Evolutionary conservation across 441 rosid species (phyloP), one percentile per base, ranked within the genome.

Genomic region (Brassica balearica): DNA sequence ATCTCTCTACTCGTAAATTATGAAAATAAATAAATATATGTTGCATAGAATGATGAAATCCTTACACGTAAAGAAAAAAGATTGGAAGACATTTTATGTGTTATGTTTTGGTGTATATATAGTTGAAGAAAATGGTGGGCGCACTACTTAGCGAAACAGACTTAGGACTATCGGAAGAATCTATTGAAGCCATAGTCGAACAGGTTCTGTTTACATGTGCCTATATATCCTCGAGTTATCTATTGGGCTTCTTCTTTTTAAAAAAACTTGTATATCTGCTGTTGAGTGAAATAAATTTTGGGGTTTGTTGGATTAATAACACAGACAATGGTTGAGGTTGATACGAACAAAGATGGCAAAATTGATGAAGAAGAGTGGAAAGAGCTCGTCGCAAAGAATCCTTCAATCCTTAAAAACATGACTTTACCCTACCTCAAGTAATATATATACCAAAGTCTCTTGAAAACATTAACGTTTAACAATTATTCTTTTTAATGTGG

Each of bases 321-420:
- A 56, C 85, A 92, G 95, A 89, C 96, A 43, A 82, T 91, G 81
- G 22, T 34, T 3, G 92, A 90, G 38, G 94, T 89, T 19, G 96
- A 93, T 81, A 34, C 76, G 32, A 90, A 93, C 6, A 87, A 85
- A 32, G 97, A 95, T 67, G 97, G 99, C 43, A 93, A 81, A 77
- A 91, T 93, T 11, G 97, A 95, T 79, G 80, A 66, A 71, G 93
- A 91, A 76, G 97, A 95, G 70, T 95, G 97, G 97, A 84, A 74
- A 67, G 89, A 88, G 60, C 87, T 82, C 12, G 91, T 89, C 1
- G 80, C 81, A 1, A 88, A 86, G 83, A 86, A 86, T 80, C 97
- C 98, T 8, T 81, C 96, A 48, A 77, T 92, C 77, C 51, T 93
- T 23, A 90, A 85, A 86, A 89, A 85, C 85, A 91, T 92, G 97